Evolutionary conservation across 768 basidiomycete genomes (phyloP).

Genomic region (Tylopilus subfusipes): DNA sequence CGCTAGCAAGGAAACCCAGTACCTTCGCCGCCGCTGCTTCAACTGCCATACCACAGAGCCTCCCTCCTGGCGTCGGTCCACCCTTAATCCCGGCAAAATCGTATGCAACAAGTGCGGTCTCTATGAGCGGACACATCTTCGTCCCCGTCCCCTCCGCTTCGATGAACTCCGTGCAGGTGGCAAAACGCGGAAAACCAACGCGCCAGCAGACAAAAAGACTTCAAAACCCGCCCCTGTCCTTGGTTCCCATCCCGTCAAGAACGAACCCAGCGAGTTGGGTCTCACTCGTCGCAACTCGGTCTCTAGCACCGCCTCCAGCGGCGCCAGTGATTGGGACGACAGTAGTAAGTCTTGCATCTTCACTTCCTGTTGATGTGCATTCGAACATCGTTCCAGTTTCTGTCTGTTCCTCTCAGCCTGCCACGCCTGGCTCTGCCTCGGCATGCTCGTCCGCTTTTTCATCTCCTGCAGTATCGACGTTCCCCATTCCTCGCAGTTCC

Average conservation of each 20-base stretch:
- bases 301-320: constrained; percentile 51
- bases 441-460: constrained; percentile 65
- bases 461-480: constrained; percentile 58
- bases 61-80: constrained; percentile 82
- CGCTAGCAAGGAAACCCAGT: constrained; percentile 87
- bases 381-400: constrained; percentile 19
- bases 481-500: constrained; percentile 57
- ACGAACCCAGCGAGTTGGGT: constrained; percentile 54
- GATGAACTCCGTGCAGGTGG: constrained; percentile 86
- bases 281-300: constrained; percentile 60
- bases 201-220: constrained; percentile 31
- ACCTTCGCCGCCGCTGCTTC: constrained; percentile 82
- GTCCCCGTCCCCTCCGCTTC: constrained; percentile 79
- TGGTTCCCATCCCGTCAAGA: constrained; percentile 52
- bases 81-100: constrained; percentile 87
- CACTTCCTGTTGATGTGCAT: neutral
- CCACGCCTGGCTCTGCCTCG: constrained; percentile 45
- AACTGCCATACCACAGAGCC: constrained; percentile 93
- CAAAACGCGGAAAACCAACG: constrained; percentile 60
- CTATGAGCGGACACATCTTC: constrained; percentile 84
- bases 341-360: constrained; percentile 47
- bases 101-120: constrained; percentile 94
- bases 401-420: constrained; percentile 33
- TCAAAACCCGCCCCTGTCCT: constrained; percentile 33
- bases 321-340: constrained; percentile 78